Evolutionary conservation across 495 filamentous ascomycete genomes (phyloP), one percentile per base, ranked within the genome.

Genomic region (Lasiosphaeris hirsuta): DNA sequence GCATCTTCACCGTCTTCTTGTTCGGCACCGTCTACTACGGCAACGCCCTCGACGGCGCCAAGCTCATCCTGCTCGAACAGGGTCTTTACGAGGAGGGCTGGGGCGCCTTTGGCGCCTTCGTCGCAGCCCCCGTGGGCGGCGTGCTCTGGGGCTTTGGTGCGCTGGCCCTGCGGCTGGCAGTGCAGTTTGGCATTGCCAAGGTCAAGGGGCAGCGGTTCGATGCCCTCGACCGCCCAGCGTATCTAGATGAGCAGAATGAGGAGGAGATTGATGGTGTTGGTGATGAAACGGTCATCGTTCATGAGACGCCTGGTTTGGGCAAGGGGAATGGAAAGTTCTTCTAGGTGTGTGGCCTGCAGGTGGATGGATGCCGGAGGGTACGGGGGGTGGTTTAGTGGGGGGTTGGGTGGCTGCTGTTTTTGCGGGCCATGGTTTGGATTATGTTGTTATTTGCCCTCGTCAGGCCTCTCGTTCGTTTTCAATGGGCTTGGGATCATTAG

Each of bases 41-140:
- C 18, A 80, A 84, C 62, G 83, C 85, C 4, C 66, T 79, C n/a
- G 58, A 76, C 33, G 88, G 84, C 7, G 86, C 78, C 10, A 76
- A 86, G 58, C 77, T 91, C 17, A 77, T 91, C 54, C 72, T 91
- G 15, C 70, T 91, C n/a, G 74, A 88, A 60, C 70, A 82, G 51
- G 87, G 88, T 0, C 72, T 91, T 11, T 91, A 88, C 67, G 81
- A 74, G 0, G 75, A 81, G 40, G 88, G 89, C 63, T 91, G 88
- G 88, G 84, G 82, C 58, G 85, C 78, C 7, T 91, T 91, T 63
- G 88, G 88, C 48, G 86, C 87, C n/a, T 91, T 90, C 52, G 78
- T 90, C 10, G 87, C 84, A n/a, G 86, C 86, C 5, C 88, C 88
- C 1, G 61, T 90, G 13, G 88, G 88, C 7, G 86, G 86, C 7